phyloP scores from a whole-genome alignment of 768 basidiomycete genomes.

The Scleroderma citrinum region DNA sequence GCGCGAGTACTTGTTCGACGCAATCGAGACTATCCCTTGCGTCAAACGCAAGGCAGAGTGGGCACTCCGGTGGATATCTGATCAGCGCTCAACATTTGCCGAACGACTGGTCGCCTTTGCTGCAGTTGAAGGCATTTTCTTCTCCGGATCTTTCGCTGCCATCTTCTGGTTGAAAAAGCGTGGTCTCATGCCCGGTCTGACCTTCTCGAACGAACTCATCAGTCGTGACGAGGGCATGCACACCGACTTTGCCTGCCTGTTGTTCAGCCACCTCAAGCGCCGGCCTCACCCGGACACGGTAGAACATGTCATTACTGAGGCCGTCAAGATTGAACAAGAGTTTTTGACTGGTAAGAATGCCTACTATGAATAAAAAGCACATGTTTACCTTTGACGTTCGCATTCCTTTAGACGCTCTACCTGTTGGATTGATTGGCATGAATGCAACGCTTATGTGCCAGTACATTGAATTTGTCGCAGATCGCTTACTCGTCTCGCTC shows the following conservation, averaged over 20 bases:
- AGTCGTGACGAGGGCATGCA: constrained; percentile 95
- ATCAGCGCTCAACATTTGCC: constrained; percentile 72
- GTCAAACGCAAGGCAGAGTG: constrained; percentile 92
- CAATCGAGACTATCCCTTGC: constrained; percentile 90
- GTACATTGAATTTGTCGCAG: constrained; percentile 90
- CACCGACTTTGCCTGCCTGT: constrained; percentile 90
- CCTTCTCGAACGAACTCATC: constrained; percentile 96
- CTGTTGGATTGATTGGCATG: constrained; percentile 87
- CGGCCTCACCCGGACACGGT: constrained; percentile 80
- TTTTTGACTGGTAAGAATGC: constrained; percentile 63
- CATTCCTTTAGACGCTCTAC: constrained; percentile 62
- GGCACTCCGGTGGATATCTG: constrained; percentile 90
- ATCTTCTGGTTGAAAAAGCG: constrained; percentile 98
- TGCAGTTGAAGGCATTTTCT: constrained; percentile 95
- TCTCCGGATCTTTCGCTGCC: constrained; percentile 88
- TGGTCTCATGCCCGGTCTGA: constrained; percentile 94
- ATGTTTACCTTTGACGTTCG: not conserved
- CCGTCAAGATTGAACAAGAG: constrained; percentile 81
- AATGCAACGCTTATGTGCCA: constrained; percentile 82
- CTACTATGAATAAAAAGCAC: not conserved
- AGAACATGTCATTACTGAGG: constrained; percentile 65
- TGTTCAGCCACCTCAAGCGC: constrained; percentile 77
- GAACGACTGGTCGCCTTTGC: constrained; percentile 92
- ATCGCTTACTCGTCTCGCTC: constrained; percentile 77
- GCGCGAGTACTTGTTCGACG: constrained; percentile 82